Conservation (phyloP, 2,329 filamentous ascomycete genomes). For the Bipolaris gigantea region DNA sequence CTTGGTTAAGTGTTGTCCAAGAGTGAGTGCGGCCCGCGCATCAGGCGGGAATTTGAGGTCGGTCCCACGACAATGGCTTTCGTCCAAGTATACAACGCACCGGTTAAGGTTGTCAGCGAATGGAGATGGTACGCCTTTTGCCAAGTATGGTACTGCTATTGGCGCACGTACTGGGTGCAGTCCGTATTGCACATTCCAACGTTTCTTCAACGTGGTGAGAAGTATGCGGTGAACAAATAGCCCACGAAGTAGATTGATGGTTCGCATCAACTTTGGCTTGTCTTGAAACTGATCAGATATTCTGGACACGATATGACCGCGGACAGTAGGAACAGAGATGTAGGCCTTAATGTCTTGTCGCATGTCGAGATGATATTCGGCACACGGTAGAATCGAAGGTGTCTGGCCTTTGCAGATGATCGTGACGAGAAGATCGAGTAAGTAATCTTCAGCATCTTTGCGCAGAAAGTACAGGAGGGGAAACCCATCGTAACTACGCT, state of each 20-base stretch:
- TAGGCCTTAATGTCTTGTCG: constrained; percentile 36
- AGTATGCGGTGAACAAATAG: constrained; percentile 64
- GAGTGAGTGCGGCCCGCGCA: constrained; percentile 57
- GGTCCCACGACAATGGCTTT: constrained; percentile 63
- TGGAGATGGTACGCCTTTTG: constrained; percentile 65
- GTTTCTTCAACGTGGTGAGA: constrained; percentile 61
- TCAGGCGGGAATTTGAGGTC: constrained; percentile 58
- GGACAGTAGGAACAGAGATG: constrained; percentile 34
- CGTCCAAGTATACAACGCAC: constrained; percentile 63
- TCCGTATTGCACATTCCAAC: constrained; percentile 67
- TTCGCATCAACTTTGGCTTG: constrained; percentile 47
- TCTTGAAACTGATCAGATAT: constrained; percentile 40
- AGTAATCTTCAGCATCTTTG: constrained; percentile 36
- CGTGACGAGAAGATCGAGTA: constrained; percentile 34
- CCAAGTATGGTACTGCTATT: constrained; percentile 65
- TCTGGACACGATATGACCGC: constrained; percentile 11
- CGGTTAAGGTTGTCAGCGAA: constrained; percentile 57
- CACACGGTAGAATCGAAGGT: constrained; percentile 29
- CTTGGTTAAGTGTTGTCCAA: constrained; percentile 61
- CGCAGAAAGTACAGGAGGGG: constrained; percentile 62
- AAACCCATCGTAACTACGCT: constrained; percentile 45
- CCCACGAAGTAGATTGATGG: constrained; percentile 63
- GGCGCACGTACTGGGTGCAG: constrained; percentile 54
- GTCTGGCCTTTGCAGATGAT: constrained; percentile 38
- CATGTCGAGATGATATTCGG: constrained; percentile 13